phyloP scores from a whole-genome alignment of 2,329 filamentous ascomycete genomes.

The Trichoderma breve region DNA sequence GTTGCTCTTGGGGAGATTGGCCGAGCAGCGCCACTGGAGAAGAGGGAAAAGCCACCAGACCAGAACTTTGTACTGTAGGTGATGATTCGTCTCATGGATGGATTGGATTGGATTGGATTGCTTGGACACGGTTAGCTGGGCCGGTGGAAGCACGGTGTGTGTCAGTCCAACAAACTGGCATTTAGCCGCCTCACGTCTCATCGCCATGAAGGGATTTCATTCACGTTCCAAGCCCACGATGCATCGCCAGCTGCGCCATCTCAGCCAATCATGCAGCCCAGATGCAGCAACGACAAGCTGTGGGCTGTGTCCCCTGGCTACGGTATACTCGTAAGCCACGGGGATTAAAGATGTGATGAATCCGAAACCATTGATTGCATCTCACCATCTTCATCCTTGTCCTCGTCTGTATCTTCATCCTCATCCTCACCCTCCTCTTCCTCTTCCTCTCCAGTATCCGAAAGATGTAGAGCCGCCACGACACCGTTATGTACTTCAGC shows the following conservation, averaged over 20 bases:
- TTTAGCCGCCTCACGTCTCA: background rate
- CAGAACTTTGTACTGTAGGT: background rate
- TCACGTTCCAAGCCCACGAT: background rate
- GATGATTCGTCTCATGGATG: background rate
- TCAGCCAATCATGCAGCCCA: slow-evolving; percentile 3
- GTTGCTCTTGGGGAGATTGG: background rate
- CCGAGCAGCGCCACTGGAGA: background rate
- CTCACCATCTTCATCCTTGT: background rate
- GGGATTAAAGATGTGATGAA: background rate
- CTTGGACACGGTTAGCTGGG: background rate
- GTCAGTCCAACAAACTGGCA: background rate
- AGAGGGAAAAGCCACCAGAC: background rate
- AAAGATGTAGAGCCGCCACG: background rate
- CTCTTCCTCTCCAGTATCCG: background rate
- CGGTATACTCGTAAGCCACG: background rate
- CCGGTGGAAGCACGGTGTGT: background rate
- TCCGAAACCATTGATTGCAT: background rate
- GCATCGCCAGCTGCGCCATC: background rate
- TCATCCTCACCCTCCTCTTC: background rate
- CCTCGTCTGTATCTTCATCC: background rate
- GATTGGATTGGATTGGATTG: background rate
- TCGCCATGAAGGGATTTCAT: background rate
- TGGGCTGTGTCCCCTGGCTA: background rate
- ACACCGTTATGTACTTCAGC: background rate
- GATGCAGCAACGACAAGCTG: background rate